These are phyloP conservation scores for Podospora sp. DNA, from an alignment of 495 filamentous ascomycete species.

Conservation along the genomic window DNA sequence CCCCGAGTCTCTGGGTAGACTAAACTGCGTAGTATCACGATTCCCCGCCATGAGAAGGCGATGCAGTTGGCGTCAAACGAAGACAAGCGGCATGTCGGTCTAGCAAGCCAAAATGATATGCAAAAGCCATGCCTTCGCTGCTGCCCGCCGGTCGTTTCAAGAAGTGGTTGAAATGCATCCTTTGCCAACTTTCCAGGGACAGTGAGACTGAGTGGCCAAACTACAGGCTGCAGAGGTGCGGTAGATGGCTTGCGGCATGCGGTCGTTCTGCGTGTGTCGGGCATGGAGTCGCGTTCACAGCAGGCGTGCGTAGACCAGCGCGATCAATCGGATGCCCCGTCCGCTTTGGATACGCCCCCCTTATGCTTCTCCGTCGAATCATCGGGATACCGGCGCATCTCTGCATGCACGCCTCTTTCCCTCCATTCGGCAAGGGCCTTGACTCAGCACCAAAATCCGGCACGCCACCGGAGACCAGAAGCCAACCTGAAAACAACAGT, in stretches of 20 bases:
- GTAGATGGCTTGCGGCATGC: background rate
- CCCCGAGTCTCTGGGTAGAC: background rate
- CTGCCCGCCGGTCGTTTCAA: no score
- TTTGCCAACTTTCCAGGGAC: background rate
- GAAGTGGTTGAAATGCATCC: background rate
- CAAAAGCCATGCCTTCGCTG: background rate
- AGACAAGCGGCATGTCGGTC: background rate
- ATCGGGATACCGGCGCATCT: background rate
- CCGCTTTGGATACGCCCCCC: background rate
- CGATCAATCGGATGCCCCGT: slow-evolving; percentile 6
- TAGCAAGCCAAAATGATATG: background rate
- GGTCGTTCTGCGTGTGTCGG: slow-evolving; percentile 1
- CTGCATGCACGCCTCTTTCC: slow-evolving; percentile 11
- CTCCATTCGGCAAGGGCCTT: background rate
- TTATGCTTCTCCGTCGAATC: slow-evolving; percentile 1
- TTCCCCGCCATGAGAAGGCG: no score
- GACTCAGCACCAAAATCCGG: slow-evolving; percentile 4
- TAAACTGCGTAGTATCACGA: background rate
- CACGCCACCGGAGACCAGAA: background rate
- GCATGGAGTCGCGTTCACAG: slow-evolving; percentile 1
- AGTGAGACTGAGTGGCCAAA: background rate
- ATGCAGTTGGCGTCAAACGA: no score
- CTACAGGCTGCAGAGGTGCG: background rate
- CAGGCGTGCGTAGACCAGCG: background rate
- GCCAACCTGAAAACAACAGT: background rate